Conservation (phyloP, 1,284 basidiomycete genomes). For the Coniferiporia weirii region DNA sequence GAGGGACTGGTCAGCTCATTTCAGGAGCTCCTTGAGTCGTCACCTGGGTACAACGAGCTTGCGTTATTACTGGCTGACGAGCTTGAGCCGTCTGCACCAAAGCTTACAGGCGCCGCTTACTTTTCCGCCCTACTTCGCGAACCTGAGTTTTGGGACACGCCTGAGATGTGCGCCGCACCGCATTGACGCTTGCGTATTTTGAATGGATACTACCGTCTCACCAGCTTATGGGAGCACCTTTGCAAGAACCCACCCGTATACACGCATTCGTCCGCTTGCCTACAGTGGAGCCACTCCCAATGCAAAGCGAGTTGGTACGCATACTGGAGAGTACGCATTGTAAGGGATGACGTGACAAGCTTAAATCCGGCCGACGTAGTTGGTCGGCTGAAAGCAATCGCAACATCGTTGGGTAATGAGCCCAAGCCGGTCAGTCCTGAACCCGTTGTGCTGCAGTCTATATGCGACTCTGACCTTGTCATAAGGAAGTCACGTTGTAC, state of each 20-base stretch:
- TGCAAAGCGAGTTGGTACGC: conserved; percentile 63
- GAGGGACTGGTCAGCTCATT: conserved; percentile 52
- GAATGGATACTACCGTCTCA: conserved; percentile 52
- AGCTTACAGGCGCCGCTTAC: conserved; percentile 57
- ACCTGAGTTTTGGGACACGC: conserved; percentile 1
- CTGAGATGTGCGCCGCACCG: conserved; percentile 42
- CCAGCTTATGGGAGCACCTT: conserved; percentile 40
- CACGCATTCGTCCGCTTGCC: conserved; percentile 54
- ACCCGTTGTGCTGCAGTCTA: no score
- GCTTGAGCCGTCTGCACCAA: conserved; percentile 37
- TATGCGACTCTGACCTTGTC: no score
- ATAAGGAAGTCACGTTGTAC: no score
- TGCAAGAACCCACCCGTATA: conserved; percentile 42
- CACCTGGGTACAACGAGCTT: conserved; percentile 58
- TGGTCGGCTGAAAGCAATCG: conserved; percentile 51
- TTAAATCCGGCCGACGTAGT: conserved; percentile 57
- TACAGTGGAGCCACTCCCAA: conserved; percentile 62
- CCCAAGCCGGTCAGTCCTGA: no score
- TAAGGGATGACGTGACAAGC: conserved; percentile 48
- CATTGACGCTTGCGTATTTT: conserved; percentile 58
- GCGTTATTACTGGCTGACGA: conserved; percentile 67
- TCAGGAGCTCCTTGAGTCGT: conserved; percentile 49
- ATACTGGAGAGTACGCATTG: conserved; percentile 64
- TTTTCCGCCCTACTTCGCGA: conserved; percentile 58
- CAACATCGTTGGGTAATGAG: no score